Base-by-base conservation (phyloP, 2,329 filamentous ascomycete species). In the Ophiostoma pallidulum region DNA sequence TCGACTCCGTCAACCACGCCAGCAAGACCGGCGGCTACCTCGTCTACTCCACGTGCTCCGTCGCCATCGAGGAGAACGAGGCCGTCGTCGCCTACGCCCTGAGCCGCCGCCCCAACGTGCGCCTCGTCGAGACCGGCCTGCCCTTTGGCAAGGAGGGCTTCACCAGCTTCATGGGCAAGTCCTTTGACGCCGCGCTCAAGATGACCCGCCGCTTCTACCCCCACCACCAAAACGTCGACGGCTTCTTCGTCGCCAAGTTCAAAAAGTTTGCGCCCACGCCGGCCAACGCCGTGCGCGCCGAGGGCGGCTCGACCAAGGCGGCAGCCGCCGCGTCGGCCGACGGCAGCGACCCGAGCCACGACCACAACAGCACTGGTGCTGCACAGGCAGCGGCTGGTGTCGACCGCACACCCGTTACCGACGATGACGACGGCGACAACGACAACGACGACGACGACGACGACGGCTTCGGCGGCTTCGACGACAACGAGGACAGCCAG, bases 191-290 rank as follows among this genome's bases (percentile, higher is more conserved):
- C 6, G 85, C 79, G 56, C 79, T 98, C 71, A 86, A 84, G 60
- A 72, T 90, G 62, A 90, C 89, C 14, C 74, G 87, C 54, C 75
- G 90, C 48, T 95, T 88, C 71, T 95, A 94, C 67, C 88, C 89
- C 1, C 88, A 95, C 64, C 95, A 96, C 55, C 52, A 55, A 16
- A 54, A 56, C 68, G 89, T 98, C 29, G 92, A 60, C 64, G 92
- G 92, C 54, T 98, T 98, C 80, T 98, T 89, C 64, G 92, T 98
- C 52, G 87, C 89, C 60, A 98, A 98, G 67, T 85, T 98, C 69
- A 90, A 94, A 68, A 98, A 98, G 75, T 79, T 79, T 14, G 91
- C 80, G 0, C 84, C 87, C 3, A 86, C 85, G 35, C 82, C 86
- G 1, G 68, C 73, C 48, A 78, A 76, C 46, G 72, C 75, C 2